Evolutionary conservation across 2,329 filamentous ascomycete species (phyloP), one percentile per base, ranked within the genome.

Genomic region (Verticillium alfalfae): DNA sequence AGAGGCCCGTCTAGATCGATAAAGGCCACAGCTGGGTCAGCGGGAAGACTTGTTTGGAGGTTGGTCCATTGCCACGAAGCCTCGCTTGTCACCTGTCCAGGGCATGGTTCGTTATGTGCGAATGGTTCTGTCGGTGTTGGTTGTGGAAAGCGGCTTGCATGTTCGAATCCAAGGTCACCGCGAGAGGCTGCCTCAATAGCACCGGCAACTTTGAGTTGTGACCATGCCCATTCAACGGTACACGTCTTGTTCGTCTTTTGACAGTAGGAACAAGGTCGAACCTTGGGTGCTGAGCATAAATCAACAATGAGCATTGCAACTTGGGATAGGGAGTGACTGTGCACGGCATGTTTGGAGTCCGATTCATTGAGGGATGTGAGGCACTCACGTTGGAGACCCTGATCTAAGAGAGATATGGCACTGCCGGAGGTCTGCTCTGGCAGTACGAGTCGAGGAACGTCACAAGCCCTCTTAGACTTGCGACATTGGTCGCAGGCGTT

Each of bases 191-290:
- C 56, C 8, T 39, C 36, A 26, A 57, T 34, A 26, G 56, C 36
- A n/a, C 36, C 9, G 56, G 34, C 36, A 22, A 57, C 12, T n/a
- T 34, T 57, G 9, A 57, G 58, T 45, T 67, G 63, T n/a, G 64
- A 61, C 52, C 60, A 62, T 12, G 61, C 67, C 71, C 71, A 72
- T 9, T 71, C 66, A 45, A 71, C 61, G 1, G 70, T 69, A 15
- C 71, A 73, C 10, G 62, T 64, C 55, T 73, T 73, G 7, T 68
- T 66, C 16, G 71, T 73, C 60, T 67, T 71, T 5, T 63, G 60
- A 36, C 71, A 73, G 15, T 73, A 73, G 0, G 70, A 69, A 57
- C 71, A 73, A 13, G 66, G 63, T 9, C 41, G 15, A 2, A 57
- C 16, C 15, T 57, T 37, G 13, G 45, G 59, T n/a, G 26, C 36